Base-by-base conservation (phyloP, 805 yeast species). In the Yamadazyma sp. region DNA sequence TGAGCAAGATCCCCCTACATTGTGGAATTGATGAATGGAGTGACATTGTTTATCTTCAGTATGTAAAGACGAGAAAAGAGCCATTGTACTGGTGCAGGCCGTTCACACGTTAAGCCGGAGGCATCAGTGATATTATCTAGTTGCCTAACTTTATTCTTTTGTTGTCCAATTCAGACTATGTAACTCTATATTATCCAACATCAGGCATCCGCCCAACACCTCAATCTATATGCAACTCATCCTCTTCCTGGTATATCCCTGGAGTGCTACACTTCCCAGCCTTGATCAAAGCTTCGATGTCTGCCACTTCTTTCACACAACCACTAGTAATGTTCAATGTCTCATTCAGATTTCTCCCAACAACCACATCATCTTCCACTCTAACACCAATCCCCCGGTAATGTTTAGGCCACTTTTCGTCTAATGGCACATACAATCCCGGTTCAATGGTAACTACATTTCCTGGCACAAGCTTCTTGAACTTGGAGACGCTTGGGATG, bases 391-490 rank as follows among this genome's bases (percentile, higher is more conserved):
- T 82, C 20, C 90, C 90, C 53, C 86, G 82, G 65, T 77, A 91
- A 49, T 78, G 78, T 44, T 75, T 70, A 15, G 99, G 98, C 73
- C 82, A 91, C 41, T 67, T 69, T 38, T 75, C 79, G 48, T 70
- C 70, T 47, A 75, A 70, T 1, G 99, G 98, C 28, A 95, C 76
- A 57, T 93, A 93, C 19, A 93, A 73, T 18, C 99, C 99, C 0
- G 99, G 99, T 58, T 95, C 99, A 16, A 95, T 79, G 2, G 99
- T 93, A 32, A 93, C 70, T 3, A 91, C 97, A 55, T 88, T 95
- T 15, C 90, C 90, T 14, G 69, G 66, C 31, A 61, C 62, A 32
- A 93, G 57, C 21, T 64, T 64, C 15, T 71, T 69, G 38, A 65
- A 67, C 45, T 88, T 71, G 3, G 91, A 74, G 26, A 70, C 71